These are phyloP conservation scores for Pilasporangium apinafurcum DNA, from an alignment of 352 stramenopile genomes.

Conservation along the genomic window DNA sequence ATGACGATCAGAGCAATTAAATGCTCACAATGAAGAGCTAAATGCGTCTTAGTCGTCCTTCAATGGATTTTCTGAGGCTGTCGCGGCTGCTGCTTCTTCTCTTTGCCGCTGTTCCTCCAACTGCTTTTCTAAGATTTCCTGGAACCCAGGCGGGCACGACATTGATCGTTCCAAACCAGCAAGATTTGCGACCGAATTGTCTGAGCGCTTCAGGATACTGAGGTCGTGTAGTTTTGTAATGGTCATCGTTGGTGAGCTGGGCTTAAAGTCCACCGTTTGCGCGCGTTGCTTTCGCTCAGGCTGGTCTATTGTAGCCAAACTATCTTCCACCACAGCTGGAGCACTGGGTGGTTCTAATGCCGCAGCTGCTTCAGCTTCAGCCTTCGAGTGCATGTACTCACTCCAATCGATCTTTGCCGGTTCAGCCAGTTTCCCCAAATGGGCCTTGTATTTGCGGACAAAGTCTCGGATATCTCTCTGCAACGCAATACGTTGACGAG, in stretches of 20 bases:
- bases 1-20: no score
- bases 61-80: no score
- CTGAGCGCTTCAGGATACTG: conserved; percentile 69
- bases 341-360: not conserved
- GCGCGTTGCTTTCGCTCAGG: conserved; percentile 8
- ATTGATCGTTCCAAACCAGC: conserved; percentile 65
- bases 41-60: no score
- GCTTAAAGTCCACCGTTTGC: conserved; percentile 13
- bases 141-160: conserved; percentile 65
- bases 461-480: conserved; percentile 76
- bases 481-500: conserved; percentile 46
- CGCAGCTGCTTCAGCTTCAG: conserved; percentile 16
- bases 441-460: conserved; percentile 59
- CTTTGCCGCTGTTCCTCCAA: conserved; percentile 8
- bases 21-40: no score
- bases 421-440: conserved; percentile 62
- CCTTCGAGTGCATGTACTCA: conserved; percentile 75
- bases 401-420: conserved; percentile 76
- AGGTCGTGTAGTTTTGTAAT: conserved; percentile 79
- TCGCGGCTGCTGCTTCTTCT: conserved; percentile 1
- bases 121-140: conserved; percentile 38
- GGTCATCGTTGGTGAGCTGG: conserved; percentile 28
- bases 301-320: conserved; percentile 8
- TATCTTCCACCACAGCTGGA: conserved; percentile 7
- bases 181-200: conserved; percentile 66